Evolutionary conservation across 208 protist species (phyloP).

Genomic region (Blastocrithidia nonstop): DNA sequence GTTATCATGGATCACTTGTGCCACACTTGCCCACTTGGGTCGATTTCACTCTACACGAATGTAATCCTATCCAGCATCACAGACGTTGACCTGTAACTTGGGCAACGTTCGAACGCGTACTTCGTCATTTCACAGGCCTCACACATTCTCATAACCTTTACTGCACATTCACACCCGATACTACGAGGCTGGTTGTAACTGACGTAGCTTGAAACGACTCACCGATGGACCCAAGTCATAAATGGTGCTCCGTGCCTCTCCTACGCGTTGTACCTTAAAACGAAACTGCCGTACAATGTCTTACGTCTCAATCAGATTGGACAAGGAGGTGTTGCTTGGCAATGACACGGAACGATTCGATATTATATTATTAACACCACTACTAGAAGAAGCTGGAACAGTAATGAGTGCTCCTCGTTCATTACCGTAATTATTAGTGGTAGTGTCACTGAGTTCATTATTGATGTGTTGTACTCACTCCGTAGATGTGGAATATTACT

Average conservation of each 20-base stretch:
- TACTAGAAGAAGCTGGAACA: no score
- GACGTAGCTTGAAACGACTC: constrained; percentile 64
- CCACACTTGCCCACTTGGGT: constrained; percentile 30
- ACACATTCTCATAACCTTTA: constrained; percentile 74
- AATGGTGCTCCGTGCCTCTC: constrained; percentile 22
- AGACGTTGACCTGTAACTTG: constrained; percentile 61
- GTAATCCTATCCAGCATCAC: constrained; percentile 81
- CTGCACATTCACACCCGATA: constrained; percentile 83
- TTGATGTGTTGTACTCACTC: no score
- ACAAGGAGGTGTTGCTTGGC: no score
- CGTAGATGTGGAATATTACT: no score
- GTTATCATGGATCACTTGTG: constrained; percentile 6
- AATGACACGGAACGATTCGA: no score
- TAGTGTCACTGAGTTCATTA: no score
- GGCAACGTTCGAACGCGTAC: constrained; percentile 80
- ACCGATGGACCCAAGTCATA: constrained; percentile 74
- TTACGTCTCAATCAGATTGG: constrained; percentile 50
- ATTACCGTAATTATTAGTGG: no score
- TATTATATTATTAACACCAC: no score
- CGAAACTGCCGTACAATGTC: constrained; percentile 79
- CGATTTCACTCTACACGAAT: constrained; percentile 69
- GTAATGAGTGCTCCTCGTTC: no score
- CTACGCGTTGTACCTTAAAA: constrained; percentile 72
- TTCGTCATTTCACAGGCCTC: constrained; percentile 85
- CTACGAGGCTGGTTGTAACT: constrained; percentile 70